Evolutionary conservation across 371 early-diverging fungal species (phyloP).

Genomic region (Lichtheimia hyalospora): DNA sequence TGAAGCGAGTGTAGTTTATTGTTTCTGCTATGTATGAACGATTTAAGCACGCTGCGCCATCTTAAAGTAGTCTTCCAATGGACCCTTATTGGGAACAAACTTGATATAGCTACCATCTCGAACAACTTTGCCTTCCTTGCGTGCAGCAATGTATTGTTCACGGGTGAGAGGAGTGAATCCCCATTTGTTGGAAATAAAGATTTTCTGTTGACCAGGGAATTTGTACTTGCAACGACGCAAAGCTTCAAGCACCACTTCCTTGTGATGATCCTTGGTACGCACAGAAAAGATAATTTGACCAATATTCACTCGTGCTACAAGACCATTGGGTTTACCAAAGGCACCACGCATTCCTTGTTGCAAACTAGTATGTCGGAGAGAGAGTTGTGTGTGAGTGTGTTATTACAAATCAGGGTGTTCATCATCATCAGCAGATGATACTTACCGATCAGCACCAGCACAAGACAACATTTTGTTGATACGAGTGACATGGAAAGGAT

Average conservation of each 20-base stretch:
- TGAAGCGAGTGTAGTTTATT: not conserved
- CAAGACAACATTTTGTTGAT: conserved; percentile 99
- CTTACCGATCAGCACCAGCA: conserved; percentile 97
- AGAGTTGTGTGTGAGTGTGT: not conserved
- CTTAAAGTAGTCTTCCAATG: conserved; percentile 65
- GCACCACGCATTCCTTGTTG: conserved; percentile 99
- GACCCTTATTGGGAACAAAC: conserved; percentile 90
- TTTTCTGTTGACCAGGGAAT: conserved; percentile 99
- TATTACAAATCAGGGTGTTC: not conserved
- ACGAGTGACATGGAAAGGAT: conserved; percentile 99
- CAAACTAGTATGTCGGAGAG: conserved; percentile 60
- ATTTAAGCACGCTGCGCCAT: conserved; percentile 4
- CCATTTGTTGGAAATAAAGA: conserved; percentile 99
- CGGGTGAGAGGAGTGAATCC: conserved; percentile 99
- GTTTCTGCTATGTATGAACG: not conserved
- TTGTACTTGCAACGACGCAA: conserved; percentile 98
- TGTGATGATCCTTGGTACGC: conserved; percentile 97
- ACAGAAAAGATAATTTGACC: conserved; percentile 98
- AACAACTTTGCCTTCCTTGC: conserved; percentile 79
- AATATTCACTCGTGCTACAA: conserved; percentile 99
- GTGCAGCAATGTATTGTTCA: conserved; percentile 86
- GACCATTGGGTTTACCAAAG: conserved; percentile 99
- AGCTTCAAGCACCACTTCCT: conserved; percentile 95
- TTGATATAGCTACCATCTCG: conserved; percentile 98
- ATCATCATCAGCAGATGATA: not conserved